Conservation (phyloP, 768 basidiomycete species). For the Auriscalpium microsporum region DNA sequence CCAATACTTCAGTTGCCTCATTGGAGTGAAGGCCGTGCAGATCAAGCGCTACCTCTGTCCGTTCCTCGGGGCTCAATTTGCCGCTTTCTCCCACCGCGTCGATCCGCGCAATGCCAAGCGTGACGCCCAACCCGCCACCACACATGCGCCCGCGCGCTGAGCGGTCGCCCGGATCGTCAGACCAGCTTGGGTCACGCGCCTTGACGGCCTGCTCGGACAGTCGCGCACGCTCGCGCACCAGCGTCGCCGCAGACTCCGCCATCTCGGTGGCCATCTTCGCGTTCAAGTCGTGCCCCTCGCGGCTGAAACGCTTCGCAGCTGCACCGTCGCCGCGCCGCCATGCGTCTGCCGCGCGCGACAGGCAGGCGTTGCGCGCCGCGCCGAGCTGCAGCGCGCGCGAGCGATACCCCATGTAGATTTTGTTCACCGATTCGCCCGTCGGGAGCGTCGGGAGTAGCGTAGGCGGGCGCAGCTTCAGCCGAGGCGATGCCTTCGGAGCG, state of each 20-base stretch:
- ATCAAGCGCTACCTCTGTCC: slow-evolving; percentile 82
- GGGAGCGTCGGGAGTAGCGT: slow-evolving; percentile 79
- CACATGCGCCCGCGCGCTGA: slow-evolving; percentile 61
- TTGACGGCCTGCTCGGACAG: slow-evolving; percentile 72
- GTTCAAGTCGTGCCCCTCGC: slow-evolving; percentile 92
- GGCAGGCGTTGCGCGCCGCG: slow-evolving; percentile 86
- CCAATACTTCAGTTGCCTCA: slow-evolving; percentile 86
- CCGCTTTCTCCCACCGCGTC: slow-evolving; percentile 41
- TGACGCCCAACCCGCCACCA: slow-evolving; percentile 79
- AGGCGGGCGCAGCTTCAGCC: slow-evolving; percentile 78
- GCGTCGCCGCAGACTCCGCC: slow-evolving; percentile 70
- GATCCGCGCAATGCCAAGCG: slow-evolving; percentile 73
- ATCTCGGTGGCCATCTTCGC: slow-evolving; percentile 85
- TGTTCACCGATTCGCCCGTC: slow-evolving; percentile 75
- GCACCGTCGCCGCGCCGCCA: slow-evolving; percentile 95
- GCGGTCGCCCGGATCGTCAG: slow-evolving; percentile 79
- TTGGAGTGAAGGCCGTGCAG: slow-evolving; percentile 90
- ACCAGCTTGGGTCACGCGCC: slow-evolving; percentile 61
- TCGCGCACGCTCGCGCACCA: slow-evolving; percentile 76
- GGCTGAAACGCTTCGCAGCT: slow-evolving; percentile 87
- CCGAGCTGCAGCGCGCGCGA: slow-evolving; percentile 86
- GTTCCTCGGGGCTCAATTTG: slow-evolving; percentile 70
- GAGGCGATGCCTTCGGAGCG: slow-evolving; percentile 74
- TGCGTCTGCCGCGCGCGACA: slow-evolving; percentile 91
- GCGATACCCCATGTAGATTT: slow-evolving; percentile 83